Base-by-base conservation (phyloP, 179 eudicot species). In the Beta lomatogona region DNA sequence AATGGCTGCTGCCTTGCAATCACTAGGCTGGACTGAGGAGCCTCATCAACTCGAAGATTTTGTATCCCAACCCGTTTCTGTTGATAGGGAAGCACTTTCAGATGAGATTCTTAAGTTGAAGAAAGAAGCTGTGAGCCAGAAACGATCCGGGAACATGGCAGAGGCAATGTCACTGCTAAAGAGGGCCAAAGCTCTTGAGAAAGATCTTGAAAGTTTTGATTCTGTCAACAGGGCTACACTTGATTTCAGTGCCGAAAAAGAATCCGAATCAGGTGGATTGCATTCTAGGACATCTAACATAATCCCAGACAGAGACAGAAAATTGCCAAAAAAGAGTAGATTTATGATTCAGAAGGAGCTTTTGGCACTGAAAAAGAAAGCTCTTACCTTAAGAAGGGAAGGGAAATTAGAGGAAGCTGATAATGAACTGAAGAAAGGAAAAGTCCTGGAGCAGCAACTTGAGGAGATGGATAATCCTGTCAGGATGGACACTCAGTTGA, bases 1-100 rank as follows among this genome's bases (percentile, higher is more conserved):
- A 75, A 81, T 95, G 68, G 87, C 89, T 31, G 92, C 94, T 83
- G 92, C 97, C 73, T 86, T 96, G 80, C 84, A 88, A 82, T 92
- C 94, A 4, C 82, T 96, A 71, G 99, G 99, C 73, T 96, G 99
- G 99, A 84, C 86, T 66, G 97, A 93, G 73, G 98, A 93, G 15
- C 69, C 83, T 76, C 64, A 64, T 74, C 60, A 68, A 66, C 31
- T 59, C 5, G 86, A 82, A n/a, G 85, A 82, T 14, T 22, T 52
- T 45, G 79, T 67, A 48, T 53, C 81, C n/a, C 73, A 69, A 50
- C 79, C 80, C 66, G 76, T 71, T 53, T 76, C 88, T 52, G 67
- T 80, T 71, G 84, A 84, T 59, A 86, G 71, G 66, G 91, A 87
- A 69, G 79, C 87, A 70, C 70, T 87, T 75, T 71, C 52, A 76